A percentile compares a stretch with the other conserved stretches of the same genome.
Evolutionary conservation across 768 basidiomycete genomes (phyloP).

Genomic region (Sarcodon aspratus): DNA sequence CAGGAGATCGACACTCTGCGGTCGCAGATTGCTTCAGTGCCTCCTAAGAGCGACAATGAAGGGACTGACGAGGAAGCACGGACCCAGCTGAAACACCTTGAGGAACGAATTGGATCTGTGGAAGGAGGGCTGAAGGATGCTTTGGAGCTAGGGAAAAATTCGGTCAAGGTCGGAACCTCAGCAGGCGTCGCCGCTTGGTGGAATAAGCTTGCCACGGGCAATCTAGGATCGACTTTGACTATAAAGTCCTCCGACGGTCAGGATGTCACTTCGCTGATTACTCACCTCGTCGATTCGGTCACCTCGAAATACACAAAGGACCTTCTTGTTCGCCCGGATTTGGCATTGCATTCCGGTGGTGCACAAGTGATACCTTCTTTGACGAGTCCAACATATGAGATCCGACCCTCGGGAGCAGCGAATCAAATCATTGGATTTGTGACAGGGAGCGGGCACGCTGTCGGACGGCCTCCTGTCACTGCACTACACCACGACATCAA

Average conservation of each 20-base stretch:
- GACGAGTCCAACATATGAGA: conserved; percentile 70
- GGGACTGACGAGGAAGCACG: conserved; percentile 34
- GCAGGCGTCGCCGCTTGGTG: conserved; percentile 47
- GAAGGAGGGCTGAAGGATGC: conserved; percentile 64
- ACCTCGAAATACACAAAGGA: conserved; percentile 67
- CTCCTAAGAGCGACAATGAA: conserved; percentile 12
- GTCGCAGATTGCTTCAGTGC: conserved; percentile 23
- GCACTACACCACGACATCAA: conserved; percentile 81
- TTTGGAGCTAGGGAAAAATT: conserved; percentile 49
- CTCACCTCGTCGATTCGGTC: conserved; percentile 65
- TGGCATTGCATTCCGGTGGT: conserved; percentile 75
- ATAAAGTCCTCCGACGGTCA: conserved; percentile 72
- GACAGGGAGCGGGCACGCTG: conserved; percentile 48
- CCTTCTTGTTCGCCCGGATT: conserved; percentile 72
- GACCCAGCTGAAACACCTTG: conserved; percentile 40
- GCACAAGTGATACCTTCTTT: conserved; percentile 72
- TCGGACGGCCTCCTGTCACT: conserved; percentile 76
- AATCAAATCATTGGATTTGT: conserved; percentile 41
- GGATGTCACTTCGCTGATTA: conserved; percentile 60
- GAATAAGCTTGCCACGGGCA: conserved; percentile 39
- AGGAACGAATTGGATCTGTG: conserved; percentile 48
- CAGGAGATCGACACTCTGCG: conserved; percentile 46
- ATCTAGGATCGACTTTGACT: conserved; percentile 22
- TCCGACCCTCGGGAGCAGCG: conserved; percentile 39
- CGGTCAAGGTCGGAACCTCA: conserved; percentile 23